Base-by-base conservation (phyloP, 2,329 filamentous ascomycete species). In the Aspergillus pseudoviridinutans region DNA sequence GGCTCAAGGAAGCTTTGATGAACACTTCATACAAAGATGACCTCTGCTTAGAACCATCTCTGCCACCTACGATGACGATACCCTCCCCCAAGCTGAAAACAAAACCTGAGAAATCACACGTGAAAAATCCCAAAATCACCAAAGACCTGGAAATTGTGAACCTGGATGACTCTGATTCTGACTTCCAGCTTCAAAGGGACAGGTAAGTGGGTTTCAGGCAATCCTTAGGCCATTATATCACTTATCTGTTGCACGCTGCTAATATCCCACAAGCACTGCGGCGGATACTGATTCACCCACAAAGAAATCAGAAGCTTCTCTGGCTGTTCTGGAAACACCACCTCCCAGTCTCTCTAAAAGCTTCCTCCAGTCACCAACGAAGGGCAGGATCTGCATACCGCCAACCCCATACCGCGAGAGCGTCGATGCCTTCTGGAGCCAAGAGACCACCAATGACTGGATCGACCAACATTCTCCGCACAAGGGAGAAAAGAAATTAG, bases 391-490 rank as follows among this genome's bases (percentile, higher is more conserved):
- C 22, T 66, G 69, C 0, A 79, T 83, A 47, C 81, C 80, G 7
- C 77, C 77, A 6, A 79, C 80, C 5, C 81, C 80, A 1, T 73
- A 80, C 55, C 73, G 78, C 51, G 77, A 79, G 35, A 81, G 76
- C 58, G 73, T 78, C 27, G 82, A 84, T 62, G 78, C 75, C 1
- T 84, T 84, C 65, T 84, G 82, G 82, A 78, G 75, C 58, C 77
- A 79, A 58, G 76, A 79, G 28, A 66, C 75, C 24, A 77, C 81
- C 56, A 82, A 82, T 61, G 74, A 79, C 32, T 84, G 82, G 82
- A 79, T 81, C 56, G 81, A 84, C 49, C 74, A 78, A 41, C 77
- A 82, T 65, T 83, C 81, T 0, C 82, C 82, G 0, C 76, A 72
- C 41, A 84, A 83, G 63, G 54, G 6, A 25, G 44, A 10, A 17